These are phyloP conservation scores for Fusarium tjaetaba DNA, from an alignment of 2,329 filamentous ascomycete species.

Conservation along the genomic window DNA sequence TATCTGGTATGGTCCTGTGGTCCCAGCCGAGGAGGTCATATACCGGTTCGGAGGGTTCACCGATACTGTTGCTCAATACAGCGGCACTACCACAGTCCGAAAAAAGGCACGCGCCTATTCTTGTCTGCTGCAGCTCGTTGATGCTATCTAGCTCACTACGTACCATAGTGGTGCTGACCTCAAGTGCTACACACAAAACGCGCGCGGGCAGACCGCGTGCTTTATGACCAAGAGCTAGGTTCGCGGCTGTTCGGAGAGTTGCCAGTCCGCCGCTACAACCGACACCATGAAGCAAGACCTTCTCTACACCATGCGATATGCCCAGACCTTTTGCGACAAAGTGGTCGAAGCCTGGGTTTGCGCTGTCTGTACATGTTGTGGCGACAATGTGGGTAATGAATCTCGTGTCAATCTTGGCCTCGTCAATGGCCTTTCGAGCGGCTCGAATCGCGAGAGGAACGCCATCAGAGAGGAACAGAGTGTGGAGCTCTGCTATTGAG, in stretches of 20 bases:
- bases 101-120: constrained; percentile 74
- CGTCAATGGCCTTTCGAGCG: constrained; percentile 63
- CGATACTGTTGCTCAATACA: constrained; percentile 72
- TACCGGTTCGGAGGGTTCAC: constrained; percentile 54
- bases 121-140: constrained; percentile 65
- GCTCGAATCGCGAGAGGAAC: constrained; percentile 67
- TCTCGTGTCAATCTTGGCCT: constrained; percentile 60
- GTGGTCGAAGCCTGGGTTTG: constrained; percentile 75
- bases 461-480: constrained; percentile 65
- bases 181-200: constrained; percentile 72
- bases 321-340: constrained; percentile 69
- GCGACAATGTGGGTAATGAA: constrained; percentile 74
- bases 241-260: constrained; percentile 70
- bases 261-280: constrained; percentile 74
- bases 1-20: constrained; percentile 69
- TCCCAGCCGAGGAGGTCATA: constrained; percentile 75
- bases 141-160: constrained; percentile 73
- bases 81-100: constrained; percentile 76
- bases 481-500: constrained; percentile 65
- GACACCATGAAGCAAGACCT: constrained; percentile 72
- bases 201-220: constrained; percentile 68
- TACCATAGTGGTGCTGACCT: constrained; percentile 69
- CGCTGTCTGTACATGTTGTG: constrained; percentile 75
- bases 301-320: constrained; percentile 67
- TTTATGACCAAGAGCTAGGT: constrained; percentile 71